These are phyloP conservation scores for Gautieria morchelliformis DNA, from an alignment of 768 basidiomycete genomes.

Conservation along the genomic window DNA sequence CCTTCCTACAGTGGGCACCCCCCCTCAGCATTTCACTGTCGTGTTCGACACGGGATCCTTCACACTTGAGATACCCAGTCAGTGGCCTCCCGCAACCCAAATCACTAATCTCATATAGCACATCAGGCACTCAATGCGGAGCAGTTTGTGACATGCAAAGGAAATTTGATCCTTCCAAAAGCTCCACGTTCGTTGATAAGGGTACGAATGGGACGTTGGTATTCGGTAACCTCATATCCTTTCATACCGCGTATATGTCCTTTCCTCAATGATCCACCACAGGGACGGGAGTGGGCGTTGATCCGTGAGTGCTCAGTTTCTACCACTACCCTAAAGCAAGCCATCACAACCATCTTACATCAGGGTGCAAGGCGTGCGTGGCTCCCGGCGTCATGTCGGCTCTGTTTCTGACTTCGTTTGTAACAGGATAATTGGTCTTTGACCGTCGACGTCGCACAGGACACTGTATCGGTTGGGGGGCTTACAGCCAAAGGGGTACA, in stretches of 20 bases:
- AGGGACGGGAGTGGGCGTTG: constrained; percentile 28
- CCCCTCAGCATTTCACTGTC: constrained; percentile 14
- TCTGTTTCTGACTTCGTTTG: neutral
- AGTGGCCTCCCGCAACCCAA: neutral
- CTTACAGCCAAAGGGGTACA: constrained; percentile 27
- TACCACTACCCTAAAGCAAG: too few species aligned
- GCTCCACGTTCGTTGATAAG: constrained; percentile 41
- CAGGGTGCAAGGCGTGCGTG: constrained; percentile 20
- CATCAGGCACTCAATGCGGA: constrained; percentile 36
- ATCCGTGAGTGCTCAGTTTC: neutral
- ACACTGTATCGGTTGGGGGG: constrained; percentile 42
- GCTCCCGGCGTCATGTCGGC: neutral
- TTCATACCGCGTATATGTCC: neutral
- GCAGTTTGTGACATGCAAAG: constrained; percentile 32
- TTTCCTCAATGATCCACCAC: neutral
- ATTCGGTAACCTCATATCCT: constrained; percentile 25
- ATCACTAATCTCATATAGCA: neutral
- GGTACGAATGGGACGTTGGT: constrained; percentile 31
- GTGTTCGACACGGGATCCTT: constrained; percentile 15
- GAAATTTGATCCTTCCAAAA: constrained; percentile 37
- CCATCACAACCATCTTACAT: too few species aligned
- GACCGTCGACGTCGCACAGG: constrained; percentile 33
- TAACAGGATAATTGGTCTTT: constrained; percentile 33
- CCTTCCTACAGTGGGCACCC: constrained; percentile 12
- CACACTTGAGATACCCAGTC: constrained; percentile 1